These are phyloP conservation scores for Aureobasidium melanogenum DNA, from an alignment of 2,329 filamentous ascomycete genomes.

Conservation along the genomic window DNA sequence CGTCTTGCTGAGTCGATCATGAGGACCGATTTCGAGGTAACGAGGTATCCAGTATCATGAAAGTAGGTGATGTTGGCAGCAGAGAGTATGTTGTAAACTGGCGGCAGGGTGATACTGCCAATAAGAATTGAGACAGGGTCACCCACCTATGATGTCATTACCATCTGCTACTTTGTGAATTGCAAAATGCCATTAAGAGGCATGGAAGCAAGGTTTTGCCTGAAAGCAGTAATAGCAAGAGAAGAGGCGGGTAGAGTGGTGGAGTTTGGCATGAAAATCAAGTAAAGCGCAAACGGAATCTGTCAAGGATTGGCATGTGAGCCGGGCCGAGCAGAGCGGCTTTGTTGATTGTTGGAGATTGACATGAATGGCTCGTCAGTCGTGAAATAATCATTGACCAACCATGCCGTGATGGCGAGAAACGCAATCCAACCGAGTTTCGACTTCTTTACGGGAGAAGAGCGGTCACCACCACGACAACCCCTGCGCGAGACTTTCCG, in stretches of 20 bases:
- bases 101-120: neutral
- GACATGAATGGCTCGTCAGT: neutral
- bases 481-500: slow-evolving; percentile 36
- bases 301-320: neutral
- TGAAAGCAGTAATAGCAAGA: neutral
- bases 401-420: neutral
- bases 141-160: neutral
- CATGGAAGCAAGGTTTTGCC: too few species aligned
- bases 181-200: neutral
- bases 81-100: neutral
- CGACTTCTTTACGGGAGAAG: slow-evolving; percentile 39
- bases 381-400: neutral
- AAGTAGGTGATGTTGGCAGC: neutral
- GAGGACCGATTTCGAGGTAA: too few species aligned
- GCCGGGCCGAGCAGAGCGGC: neutral
- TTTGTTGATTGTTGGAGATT: neutral
- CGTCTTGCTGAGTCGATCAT: fast-evolving
- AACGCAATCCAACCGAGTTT: slow-evolving; percentile 32
- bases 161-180: neutral
- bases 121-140: neutral
- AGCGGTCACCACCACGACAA: slow-evolving; percentile 26
- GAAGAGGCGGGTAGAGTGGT: neutral
- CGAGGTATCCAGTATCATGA: too few species aligned
- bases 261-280: neutral
- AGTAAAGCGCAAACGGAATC: neutral